Conservation (phyloP, 352 stramenopile genomes). For the Discostella stelligera region DNA sequence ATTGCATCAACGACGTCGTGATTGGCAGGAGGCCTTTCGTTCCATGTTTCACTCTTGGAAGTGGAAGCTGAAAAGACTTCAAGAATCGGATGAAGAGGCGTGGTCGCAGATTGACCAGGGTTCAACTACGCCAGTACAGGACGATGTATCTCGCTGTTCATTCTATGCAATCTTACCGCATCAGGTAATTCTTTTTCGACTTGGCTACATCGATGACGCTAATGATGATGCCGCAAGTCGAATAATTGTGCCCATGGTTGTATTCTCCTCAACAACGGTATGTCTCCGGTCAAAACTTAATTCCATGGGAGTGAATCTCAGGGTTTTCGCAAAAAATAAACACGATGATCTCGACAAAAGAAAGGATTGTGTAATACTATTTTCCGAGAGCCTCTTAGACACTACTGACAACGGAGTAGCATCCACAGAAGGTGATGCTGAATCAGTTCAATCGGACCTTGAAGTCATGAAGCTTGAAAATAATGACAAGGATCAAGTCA, state of each 20-base stretch:
- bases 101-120: not conserved
- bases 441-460: constrained; percentile 27
- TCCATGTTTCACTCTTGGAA: constrained; percentile 42
- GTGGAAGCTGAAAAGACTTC: constrained; percentile 23
- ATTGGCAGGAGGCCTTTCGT: constrained; percentile 47
- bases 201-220: constrained; percentile 6
- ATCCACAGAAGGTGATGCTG: constrained; percentile 4
- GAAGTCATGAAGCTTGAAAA: constrained; percentile 19
- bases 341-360: not conserved
- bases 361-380: constrained; percentile 8
- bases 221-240: not conserved
- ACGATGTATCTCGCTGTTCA: constrained; percentile 39
- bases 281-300: constrained; percentile 35
- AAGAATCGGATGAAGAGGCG: not conserved
- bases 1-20: constrained; percentile 32
- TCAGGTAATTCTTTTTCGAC: constrained; percentile 46
- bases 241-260: constrained; percentile 28
- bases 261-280: constrained; percentile 48
- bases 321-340: constrained; percentile 12
- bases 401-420: not conserved
- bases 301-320: constrained; percentile 32
- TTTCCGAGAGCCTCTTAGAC: constrained; percentile 30
- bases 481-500: constrained; percentile 26
- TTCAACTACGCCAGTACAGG: not conserved
- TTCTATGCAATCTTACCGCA: constrained; percentile 40